These are phyloP conservation scores for Euphorbia peplus DNA, from an alignment of 345 rosid species.

Conservation along the genomic window DNA sequence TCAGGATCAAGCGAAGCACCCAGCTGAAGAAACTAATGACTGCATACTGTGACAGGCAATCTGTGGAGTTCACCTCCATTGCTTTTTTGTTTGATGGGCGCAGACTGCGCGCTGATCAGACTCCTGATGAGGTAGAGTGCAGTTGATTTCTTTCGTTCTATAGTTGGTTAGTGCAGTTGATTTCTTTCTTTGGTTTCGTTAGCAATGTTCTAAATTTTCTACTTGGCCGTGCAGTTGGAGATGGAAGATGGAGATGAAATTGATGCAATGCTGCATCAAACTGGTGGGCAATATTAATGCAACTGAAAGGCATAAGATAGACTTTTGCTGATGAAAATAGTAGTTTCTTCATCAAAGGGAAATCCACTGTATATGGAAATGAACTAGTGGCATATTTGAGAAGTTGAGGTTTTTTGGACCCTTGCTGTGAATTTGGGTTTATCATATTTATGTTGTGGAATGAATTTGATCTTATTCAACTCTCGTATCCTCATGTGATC, in stretches of 20 bases:
- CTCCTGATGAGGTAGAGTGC: slow-evolving; percentile 27
- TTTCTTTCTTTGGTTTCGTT: too few relatives aligned
- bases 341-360: neutral
- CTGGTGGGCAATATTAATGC: slow-evolving; percentile 43
- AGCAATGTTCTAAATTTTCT: neutral
- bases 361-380: neutral
- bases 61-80: slow-evolving; percentile 31
- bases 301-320: neutral
- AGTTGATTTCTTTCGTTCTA: neutral
- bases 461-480: neutral
- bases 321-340: neutral
- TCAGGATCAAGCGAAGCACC: slow-evolving; percentile 35
- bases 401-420: neutral
- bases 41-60: slow-evolving; percentile 32
- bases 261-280: slow-evolving; percentile 87
- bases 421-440: neutral
- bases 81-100: slow-evolving; percentile 36
- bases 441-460: neutral
- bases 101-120: slow-evolving; percentile 31
- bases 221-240: slow-evolving; percentile 46
- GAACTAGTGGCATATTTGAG: neutral
- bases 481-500: neutral
- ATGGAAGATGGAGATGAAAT: slow-evolving; percentile 96
- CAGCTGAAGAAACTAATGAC: slow-evolving; percentile 30
- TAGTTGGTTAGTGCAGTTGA: neutral